Evolutionary conservation across 2,329 filamentous ascomycete species (phyloP), one percentile per base, ranked within the genome.

Genomic region (Exophiala mesophila): DNA sequence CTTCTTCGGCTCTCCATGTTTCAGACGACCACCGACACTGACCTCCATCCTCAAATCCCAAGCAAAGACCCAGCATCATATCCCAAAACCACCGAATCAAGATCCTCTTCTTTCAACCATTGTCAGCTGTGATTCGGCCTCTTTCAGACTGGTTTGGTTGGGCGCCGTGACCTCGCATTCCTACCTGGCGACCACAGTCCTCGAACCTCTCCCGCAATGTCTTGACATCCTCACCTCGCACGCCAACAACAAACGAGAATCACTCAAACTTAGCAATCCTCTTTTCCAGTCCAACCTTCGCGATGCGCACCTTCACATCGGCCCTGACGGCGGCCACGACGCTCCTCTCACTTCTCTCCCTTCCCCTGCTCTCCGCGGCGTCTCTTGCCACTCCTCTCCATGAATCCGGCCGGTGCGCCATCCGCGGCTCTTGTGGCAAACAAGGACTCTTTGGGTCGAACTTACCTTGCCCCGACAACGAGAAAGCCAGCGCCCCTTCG

Each of bases 391-490:
- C 69, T 13, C 53, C 60, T 1, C 85, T 80, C 52, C 90, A 96
- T 57, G 89, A 96, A 65, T 72, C 82, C 36, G 90, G 90, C 29
- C 78, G 90, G 52, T 97, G 90, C 65, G 88, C 90, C 1, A 87
- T 97, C 50, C 80, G 90, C 36, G 88, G 88, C 5, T 84, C 94
- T 51, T 98, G 92, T 62, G 92, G 92, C 35, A 89, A 88, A 64
- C 83, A 90, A 66, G 83, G 83, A 50, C 84, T 92, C 62, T 97
- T 97, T 58, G 87, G 88, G 42, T 84, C 87, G 44, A 80, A 94
- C 55, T 73, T 97, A 47, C 92, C 92, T 3, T 98, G 92, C 61
- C 81, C 89, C 10, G 90, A 98, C 67, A 98, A 98, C 62, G 88
- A 75, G 3, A 70, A 82, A 24, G 92, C 92, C 24, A 72, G 81